Evolutionary conservation across 495 filamentous ascomycete genomes (phyloP).

Genomic region (Oidiodendron maius): DNA sequence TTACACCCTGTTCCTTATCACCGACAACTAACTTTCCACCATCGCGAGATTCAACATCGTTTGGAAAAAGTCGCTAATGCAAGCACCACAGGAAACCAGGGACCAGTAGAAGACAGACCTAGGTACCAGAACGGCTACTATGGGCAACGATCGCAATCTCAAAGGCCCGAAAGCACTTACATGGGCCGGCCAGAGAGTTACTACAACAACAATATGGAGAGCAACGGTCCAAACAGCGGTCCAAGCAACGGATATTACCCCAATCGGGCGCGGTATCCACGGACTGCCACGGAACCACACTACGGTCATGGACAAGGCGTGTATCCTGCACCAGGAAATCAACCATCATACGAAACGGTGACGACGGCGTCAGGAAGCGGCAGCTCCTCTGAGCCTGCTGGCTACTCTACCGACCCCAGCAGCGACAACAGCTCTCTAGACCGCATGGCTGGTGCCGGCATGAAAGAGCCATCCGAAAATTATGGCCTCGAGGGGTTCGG

Average conservation of each 20-base stretch:
- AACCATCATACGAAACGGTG: constrained; percentile 67
- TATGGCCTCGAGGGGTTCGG: constrained; percentile 40
- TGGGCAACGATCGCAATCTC: constrained; percentile 34
- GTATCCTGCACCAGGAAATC: constrained; percentile 62
- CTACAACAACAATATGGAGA: constrained; percentile 36
- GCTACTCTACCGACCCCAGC: constrained; percentile 83
- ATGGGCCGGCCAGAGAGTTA: constrained; percentile 41
- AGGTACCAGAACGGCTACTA: constrained; percentile 50
- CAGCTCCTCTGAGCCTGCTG: constrained; percentile 62
- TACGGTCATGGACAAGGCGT: constrained; percentile 33
- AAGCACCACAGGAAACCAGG: constrained; percentile 22
- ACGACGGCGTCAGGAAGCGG: constrained; percentile 66
- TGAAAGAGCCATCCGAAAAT: constrained; percentile 45
- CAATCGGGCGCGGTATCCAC: constrained; percentile 37
- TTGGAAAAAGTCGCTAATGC: constrained; percentile 10
- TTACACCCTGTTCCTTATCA: no score
- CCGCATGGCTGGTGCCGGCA: constrained; percentile 53
- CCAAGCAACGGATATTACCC: constrained; percentile 32
- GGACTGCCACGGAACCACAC: constrained; percentile 40
- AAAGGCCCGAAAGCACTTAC: constrained; percentile 39
- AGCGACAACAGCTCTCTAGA: constrained; percentile 89
- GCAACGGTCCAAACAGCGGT: constrained; percentile 14
- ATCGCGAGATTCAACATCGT: not conserved
- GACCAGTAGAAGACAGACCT: constrained; percentile 32
- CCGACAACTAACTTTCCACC: no score